Evolutionary conservation across 169 alveolate species (phyloP).

Genomic region (Toxoplasma gondii): DNA sequence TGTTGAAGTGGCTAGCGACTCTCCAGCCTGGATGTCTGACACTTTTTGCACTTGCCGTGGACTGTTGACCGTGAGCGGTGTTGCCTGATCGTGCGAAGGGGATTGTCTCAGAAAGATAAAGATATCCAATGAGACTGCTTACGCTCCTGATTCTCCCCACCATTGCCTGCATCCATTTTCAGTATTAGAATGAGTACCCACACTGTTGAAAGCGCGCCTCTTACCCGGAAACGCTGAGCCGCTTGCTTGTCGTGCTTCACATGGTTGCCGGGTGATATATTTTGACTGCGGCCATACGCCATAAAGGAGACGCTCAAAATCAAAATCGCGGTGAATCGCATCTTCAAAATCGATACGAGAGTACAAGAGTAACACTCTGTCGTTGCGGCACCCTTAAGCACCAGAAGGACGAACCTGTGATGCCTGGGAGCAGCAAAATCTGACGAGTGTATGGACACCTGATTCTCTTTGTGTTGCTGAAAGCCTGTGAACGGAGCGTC

Average conservation of each 20-base stretch:
- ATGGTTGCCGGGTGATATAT: neutral
- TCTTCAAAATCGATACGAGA: neutral
- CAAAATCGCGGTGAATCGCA: neutral
- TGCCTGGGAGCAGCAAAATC: too few species aligned
- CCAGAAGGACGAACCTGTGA: too few species aligned
- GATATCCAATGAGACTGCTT: neutral
- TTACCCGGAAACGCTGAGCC: slow-evolving; percentile 10
- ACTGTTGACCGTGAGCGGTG: neutral
- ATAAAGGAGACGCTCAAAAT: neutral
- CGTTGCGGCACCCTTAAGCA: too few species aligned
- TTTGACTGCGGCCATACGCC: neutral
- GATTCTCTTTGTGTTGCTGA: too few species aligned
- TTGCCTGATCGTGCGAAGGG: neutral
- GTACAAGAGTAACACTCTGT: too few species aligned
- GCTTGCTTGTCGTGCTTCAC: neutral
- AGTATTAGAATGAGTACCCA: neutral
- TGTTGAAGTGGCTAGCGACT: too few species aligned
- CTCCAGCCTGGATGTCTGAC: neutral
- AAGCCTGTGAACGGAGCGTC: too few species aligned
- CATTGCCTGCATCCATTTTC: neutral
- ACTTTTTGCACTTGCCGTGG: neutral
- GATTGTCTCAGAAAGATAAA: too few species aligned
- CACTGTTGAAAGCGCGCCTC: neutral
- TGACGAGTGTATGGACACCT: too few species aligned
- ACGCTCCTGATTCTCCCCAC: slow-evolving; percentile 23